Conservation (phyloP, 768 basidiomycete genomes). For the Rhodocollybia butyracea region DNA sequence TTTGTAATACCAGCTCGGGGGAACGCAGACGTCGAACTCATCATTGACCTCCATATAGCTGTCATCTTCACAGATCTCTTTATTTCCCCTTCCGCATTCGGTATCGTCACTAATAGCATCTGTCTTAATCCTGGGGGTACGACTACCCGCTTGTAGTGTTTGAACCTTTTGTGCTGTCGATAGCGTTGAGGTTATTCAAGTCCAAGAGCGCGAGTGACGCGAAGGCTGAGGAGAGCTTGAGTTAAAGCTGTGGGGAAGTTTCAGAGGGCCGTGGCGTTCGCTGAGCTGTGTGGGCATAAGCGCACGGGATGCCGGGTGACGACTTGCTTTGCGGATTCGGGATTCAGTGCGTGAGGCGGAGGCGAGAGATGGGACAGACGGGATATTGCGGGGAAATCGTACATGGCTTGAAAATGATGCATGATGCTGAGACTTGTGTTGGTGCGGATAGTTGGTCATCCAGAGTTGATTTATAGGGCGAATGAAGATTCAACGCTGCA, state of each 20-base stretch:
- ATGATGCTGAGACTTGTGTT: constrained; percentile 31
- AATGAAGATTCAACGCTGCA: constrained; percentile 55
- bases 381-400: constrained; percentile 55
- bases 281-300: constrained; percentile 57
- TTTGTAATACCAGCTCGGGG: constrained; percentile 51
- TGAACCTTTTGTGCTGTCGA: constrained; percentile 58
- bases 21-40: constrained; percentile 69
- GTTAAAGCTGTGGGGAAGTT: constrained; percentile 68
- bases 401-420: constrained; percentile 60
- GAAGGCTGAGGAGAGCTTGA: constrained; percentile 18
- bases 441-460: background rate
- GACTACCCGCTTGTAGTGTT: constrained; percentile 54
- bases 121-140: constrained; percentile 64
- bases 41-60: constrained; percentile 56
- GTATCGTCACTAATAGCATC: constrained; percentile 41
- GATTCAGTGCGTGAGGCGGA: constrained; percentile 55
- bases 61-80: constrained; percentile 26
- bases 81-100: constrained; percentile 46
- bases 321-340: constrained; percentile 67
- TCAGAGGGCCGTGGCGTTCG: constrained; percentile 56
- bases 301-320: constrained; percentile 38
- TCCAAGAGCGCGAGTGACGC: constrained; percentile 2
- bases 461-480: constrained; percentile 41
- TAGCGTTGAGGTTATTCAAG: constrained; percentile 27
- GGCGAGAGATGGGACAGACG: constrained; percentile 35